Conservation (phyloP, 176 grass and related monocot genomes). For the Phoenix roebelenii region DNA sequence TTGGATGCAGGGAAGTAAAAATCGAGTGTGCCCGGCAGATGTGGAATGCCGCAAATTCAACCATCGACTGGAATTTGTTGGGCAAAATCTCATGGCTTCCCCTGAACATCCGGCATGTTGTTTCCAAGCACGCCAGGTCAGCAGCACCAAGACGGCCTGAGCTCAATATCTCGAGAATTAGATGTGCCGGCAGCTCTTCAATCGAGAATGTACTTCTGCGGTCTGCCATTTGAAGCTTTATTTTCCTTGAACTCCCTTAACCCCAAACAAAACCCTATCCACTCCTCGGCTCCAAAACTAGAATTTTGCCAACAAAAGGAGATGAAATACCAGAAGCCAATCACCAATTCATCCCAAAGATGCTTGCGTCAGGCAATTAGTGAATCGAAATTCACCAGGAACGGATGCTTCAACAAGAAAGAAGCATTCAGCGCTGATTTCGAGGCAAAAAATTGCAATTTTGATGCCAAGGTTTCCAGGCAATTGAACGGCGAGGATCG, state of each 20-base stretch:
- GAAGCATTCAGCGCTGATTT: neutral
- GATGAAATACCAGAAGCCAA: neutral
- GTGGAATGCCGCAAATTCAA: slow-evolving; percentile 65
- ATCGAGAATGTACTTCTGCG: slow-evolving; percentile 24
- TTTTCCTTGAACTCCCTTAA: neutral
- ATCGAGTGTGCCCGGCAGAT: slow-evolving; percentile 43
- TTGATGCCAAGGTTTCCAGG: neutral
- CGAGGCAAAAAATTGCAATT: slow-evolving; percentile 4
- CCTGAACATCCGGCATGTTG: slow-evolving; percentile 62
- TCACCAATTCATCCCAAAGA: neutral
- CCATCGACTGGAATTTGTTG: slow-evolving; percentile 39
- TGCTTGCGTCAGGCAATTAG: neutral
- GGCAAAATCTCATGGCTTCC: slow-evolving; percentile 17
- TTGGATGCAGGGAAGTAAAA: slow-evolving; percentile 34
- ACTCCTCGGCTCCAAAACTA: neutral
- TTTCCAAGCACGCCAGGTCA: slow-evolving; percentile 70
- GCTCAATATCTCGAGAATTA: slow-evolving; percentile 70
- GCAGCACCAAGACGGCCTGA: slow-evolving; percentile 49
- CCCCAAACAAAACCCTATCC: slow-evolving; percentile 1
- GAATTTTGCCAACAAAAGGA: neutral
- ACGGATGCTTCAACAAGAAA: neutral
- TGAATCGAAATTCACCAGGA: no score
- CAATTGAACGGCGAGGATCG: neutral
- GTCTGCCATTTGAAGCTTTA: neutral
- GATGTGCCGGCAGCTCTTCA: slow-evolving; percentile 77